Conservation (phyloP, 1,284 basidiomycete species). For the Anthracocystis walkeri region DNA sequence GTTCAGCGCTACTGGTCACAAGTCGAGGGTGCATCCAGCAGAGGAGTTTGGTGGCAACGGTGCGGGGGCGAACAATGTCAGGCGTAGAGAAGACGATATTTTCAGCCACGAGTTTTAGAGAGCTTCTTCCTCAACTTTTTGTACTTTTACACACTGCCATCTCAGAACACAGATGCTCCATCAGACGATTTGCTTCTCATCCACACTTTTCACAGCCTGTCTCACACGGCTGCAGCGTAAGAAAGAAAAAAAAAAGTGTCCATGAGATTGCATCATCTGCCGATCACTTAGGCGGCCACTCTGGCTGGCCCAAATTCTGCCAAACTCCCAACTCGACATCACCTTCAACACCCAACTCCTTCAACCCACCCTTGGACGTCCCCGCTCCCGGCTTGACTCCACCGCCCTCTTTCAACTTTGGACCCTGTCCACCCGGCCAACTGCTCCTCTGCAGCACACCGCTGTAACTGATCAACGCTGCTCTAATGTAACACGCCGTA, state of each 20-base stretch:
- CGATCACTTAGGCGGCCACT: conserved; percentile 46
- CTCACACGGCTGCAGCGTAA: conserved; percentile 1
- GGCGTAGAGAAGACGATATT: conserved; percentile 20
- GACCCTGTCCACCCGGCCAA: conserved; percentile 25
- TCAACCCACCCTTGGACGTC: conserved; percentile 40
- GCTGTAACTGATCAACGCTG: conserved; percentile 41
- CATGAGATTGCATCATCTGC: background rate
- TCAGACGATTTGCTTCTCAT: background rate
- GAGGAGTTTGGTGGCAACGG: too few species aligned
- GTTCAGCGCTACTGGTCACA: too few species aligned
- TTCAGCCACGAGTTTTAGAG: conserved; percentile 37
- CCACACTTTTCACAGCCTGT: background rate
- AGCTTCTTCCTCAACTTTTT: background rate
- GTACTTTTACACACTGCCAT: background rate
- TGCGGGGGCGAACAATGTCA: background rate
- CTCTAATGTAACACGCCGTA: conserved; percentile 50
- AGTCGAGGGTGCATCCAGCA: too few species aligned
- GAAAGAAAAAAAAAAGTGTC: conserved; percentile 3
- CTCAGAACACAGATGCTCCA: background rate
- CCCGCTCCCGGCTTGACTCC: conserved; percentile 50
- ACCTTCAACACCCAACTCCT: conserved; percentile 41
- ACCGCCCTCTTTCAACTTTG: conserved; percentile 14
- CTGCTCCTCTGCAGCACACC: conserved; percentile 12
- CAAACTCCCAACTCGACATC: conserved; percentile 58
- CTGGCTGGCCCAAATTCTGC: conserved; percentile 46